These are phyloP conservation scores for Lentinula edodes DNA, from an alignment of 768 basidiomycete species.

Conservation along the genomic window DNA sequence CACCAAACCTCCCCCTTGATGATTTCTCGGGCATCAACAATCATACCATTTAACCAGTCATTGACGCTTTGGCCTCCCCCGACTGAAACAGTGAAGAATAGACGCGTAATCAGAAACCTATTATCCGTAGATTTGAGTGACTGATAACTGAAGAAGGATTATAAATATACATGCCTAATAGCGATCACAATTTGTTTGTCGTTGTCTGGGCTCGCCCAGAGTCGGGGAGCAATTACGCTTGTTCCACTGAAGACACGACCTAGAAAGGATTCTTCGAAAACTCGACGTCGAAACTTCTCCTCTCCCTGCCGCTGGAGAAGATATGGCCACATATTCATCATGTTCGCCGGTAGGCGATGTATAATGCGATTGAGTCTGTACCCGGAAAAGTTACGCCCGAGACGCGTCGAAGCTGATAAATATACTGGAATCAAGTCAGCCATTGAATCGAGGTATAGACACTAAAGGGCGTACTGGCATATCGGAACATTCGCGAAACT, in stretches of 20 bases:
- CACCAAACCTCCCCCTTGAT: conserved; percentile 57
- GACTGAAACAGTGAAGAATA: conserved; percentile 60
- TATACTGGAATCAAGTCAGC: conserved; percentile 38
- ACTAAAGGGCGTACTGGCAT: conserved; percentile 41
- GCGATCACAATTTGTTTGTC: conserved; percentile 51
- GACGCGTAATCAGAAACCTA: conserved; percentile 58
- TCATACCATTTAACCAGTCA: conserved; percentile 27
- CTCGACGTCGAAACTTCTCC: conserved; percentile 23
- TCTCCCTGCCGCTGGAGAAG: conserved; percentile 47
- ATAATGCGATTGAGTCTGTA: conserved; percentile 36
- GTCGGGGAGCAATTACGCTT: conserved; percentile 30
- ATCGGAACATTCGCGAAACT: conserved; percentile 58
- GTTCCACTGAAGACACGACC: conserved; percentile 27
- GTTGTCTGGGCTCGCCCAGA: conserved; percentile 61
- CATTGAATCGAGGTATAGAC: conserved; percentile 6
- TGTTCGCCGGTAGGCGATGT: conserved; percentile 32
- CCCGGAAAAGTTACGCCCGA: conserved; percentile 45
- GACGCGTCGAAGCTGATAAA: conserved; percentile 49
- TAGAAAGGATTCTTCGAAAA: conserved; percentile 50
- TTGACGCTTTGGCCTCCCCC: conserved; percentile 27
- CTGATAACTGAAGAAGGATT: background rate
- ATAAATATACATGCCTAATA: conserved; percentile 37
- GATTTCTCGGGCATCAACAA: conserved; percentile 48
- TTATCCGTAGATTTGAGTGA: conserved; percentile 1
- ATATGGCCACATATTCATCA: conserved; percentile 73